These are phyloP conservation scores for Flaveria sonorensis DNA, from an alignment of 129 eudicot genomes.

Conservation along the genomic window DNA sequence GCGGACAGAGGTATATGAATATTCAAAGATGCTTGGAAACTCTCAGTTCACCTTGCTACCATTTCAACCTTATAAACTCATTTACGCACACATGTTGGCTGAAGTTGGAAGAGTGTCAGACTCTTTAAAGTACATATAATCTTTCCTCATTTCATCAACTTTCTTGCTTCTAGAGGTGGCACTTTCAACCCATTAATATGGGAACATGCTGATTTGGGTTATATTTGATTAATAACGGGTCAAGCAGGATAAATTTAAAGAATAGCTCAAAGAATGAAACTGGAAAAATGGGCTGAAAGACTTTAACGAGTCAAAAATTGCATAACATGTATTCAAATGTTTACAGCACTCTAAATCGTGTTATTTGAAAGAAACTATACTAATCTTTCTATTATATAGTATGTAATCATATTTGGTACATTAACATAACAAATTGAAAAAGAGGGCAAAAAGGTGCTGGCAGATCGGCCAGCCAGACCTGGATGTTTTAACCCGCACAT, in stretches of 20 bases:
- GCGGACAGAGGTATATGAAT: slow-evolving; percentile 92
- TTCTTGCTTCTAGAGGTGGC: slow-evolving; percentile 5
- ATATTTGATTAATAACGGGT: neutral
- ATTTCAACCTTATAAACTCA: slow-evolving; percentile 87
- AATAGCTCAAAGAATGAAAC: slow-evolving; percentile 7
- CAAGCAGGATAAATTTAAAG: neutral
- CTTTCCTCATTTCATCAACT: slow-evolving; percentile 1
- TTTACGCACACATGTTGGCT: slow-evolving; percentile 93
- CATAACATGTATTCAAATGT: neutral
- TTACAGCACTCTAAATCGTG: neutral
- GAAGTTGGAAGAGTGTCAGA: slow-evolving; percentile 95
- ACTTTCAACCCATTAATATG: neutral
- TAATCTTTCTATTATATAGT: neutral
- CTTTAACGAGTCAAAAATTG: neutral
- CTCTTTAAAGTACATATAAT: slow-evolving; percentile 60
- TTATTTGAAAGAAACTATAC: neutral
- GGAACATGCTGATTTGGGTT: neutral
- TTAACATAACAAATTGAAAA: neutral
- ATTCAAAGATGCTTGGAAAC: slow-evolving; percentile 80
- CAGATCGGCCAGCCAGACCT: neutral
- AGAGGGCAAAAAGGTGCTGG: neutral
- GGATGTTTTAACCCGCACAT: neutral
- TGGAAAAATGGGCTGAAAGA: neutral
- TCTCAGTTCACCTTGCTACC: slow-evolving; percentile 83
- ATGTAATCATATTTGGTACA: neutral